Percentiles rank a stretch among this genome's conserved stretches.
phyloP scores from a whole-genome alignment of 139 green algal genomes.

The Coelastrella sp. region DNA sequence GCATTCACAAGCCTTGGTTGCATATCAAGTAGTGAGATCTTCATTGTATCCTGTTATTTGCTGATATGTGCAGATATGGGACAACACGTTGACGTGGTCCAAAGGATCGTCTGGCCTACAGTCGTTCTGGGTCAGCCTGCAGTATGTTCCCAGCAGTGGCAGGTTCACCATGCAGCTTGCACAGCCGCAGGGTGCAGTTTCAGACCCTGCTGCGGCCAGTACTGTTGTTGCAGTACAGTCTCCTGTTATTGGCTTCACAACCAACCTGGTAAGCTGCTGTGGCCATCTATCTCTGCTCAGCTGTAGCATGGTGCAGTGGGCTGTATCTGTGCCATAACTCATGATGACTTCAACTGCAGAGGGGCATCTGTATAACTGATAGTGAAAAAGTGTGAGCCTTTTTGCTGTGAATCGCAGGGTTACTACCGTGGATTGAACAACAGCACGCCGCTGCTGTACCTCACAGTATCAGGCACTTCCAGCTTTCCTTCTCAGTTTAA shows the following conservation, averaged over 20 bases:
- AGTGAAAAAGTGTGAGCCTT: not conserved
- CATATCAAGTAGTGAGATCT: too few species aligned
- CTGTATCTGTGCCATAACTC: not conserved
- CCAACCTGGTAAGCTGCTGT: not conserved
- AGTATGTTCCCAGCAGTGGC: not conserved
- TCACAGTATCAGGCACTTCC: conserved; percentile 7
- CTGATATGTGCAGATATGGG: not conserved
- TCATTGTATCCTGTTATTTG: not conserved
- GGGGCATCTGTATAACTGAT: not conserved
- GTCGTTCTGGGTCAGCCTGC: conserved; percentile 13
- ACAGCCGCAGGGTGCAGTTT: conserved; percentile 7
- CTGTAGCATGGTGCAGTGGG: not conserved
- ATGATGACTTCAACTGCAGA: not conserved
- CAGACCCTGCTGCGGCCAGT: not conserved
- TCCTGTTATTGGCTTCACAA: conserved; percentile 15
- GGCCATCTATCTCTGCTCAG: not conserved
- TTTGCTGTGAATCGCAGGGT: conserved; percentile 8
- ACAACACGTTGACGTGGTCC: conserved; percentile 20
- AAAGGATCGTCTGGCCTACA: not conserved
- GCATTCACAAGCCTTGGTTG: not conserved
- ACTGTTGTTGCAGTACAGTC: conserved; percentile 12
- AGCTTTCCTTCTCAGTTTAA: conserved; percentile 2
- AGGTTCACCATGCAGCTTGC: not conserved
- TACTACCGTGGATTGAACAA: conserved; percentile 27
- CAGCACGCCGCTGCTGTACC: not conserved